These are phyloP conservation scores for Cercospora sp. DNA, from an alignment of 2,329 filamentous ascomycete genomes.

Conservation along the genomic window DNA sequence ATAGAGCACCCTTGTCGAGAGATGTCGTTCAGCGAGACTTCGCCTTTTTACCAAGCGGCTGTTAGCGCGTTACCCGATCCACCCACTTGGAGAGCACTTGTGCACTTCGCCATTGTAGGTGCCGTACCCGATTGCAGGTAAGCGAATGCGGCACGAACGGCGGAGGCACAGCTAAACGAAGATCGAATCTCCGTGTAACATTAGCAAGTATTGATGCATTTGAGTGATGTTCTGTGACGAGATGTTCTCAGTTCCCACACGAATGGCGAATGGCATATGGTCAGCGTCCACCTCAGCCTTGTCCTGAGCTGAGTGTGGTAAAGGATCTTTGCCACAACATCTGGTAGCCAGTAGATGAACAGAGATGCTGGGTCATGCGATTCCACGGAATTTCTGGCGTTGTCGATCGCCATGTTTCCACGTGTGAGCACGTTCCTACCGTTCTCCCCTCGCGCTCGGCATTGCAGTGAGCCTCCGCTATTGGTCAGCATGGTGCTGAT, in stretches of 20 bases:
- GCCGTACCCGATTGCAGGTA: background rate
- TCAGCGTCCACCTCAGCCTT: background rate
- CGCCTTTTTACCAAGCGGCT: conserved; percentile 7
- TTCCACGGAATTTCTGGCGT: background rate
- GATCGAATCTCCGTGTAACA: conserved; percentile 5
- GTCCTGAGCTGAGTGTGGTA: background rate
- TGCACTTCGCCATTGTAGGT: background rate
- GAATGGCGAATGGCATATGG: background rate
- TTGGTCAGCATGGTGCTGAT: background rate
- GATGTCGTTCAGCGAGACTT: background rate
- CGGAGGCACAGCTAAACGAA: background rate
- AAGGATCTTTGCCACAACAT: background rate
- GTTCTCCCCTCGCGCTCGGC: conserved; percentile 4
- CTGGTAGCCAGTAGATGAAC: background rate
- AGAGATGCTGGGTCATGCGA: background rate
- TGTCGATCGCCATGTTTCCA: background rate
- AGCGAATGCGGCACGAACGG: conserved; percentile 5
- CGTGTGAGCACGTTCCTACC: conserved; percentile 14
- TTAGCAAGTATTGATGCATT: background rate
- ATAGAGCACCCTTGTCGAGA: background rate
- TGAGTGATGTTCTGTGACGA: background rate
- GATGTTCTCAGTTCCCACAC: background rate
- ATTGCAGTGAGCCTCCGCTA: background rate
- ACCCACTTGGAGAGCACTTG: background rate
- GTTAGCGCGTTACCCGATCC: conserved; percentile 7